Base-by-base conservation (phyloP, 2,329 filamentous ascomycete genomes). In the Diaporthe longicolla region DNA sequence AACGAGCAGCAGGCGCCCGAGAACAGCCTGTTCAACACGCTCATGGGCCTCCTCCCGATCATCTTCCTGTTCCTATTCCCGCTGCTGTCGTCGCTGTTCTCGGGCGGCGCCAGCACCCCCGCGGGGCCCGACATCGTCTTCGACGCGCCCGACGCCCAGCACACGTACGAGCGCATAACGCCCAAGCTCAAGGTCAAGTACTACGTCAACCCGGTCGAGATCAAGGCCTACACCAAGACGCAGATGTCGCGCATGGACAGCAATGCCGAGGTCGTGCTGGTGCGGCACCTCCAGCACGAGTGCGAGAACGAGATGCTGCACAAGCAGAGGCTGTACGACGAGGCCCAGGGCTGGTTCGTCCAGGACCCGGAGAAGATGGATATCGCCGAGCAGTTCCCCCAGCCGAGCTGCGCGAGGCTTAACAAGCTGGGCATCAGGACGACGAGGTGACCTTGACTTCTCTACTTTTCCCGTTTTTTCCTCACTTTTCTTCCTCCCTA, bases 61-160 rank as follows among this genome's bases (percentile, higher is more conserved):
- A 87, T 99, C 71, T 87, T 99, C 77, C 91, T 99, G 79, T 97
- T 99, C 81, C 86, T 98, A 72, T 90, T 96, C 76, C 94, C 95
- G 0, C 88, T 97, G 35, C 86, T 98, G 72, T 94, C 94, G 26
- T 96, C 93, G 1, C 84, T 98, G 35, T 95, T 98, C 82, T 89
- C 90, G 63, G 87, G 89, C 71, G 82, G 83, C 26, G 84, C 87
- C 26, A 83, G 87, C 35, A 82, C 89, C 37, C 82, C 89, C 11
- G 88, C 85, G 10, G 83, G 92, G 17, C 96, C 96, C 4, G 86
- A 86, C 35, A 92, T 98, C 85, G 90, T 92, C 76, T 97, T 97
- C 82, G 94, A 97, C 80, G 83, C 85, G 9, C 88, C 95, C 1
- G 82, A 88, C 59, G 87, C 91, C 19, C 95, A 94, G 3, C 90